Evolutionary conservation across 2,329 filamentous ascomycete species (phyloP), one percentile per base, ranked within the genome.

Genomic region (Colletotrichum sp.): DNA sequence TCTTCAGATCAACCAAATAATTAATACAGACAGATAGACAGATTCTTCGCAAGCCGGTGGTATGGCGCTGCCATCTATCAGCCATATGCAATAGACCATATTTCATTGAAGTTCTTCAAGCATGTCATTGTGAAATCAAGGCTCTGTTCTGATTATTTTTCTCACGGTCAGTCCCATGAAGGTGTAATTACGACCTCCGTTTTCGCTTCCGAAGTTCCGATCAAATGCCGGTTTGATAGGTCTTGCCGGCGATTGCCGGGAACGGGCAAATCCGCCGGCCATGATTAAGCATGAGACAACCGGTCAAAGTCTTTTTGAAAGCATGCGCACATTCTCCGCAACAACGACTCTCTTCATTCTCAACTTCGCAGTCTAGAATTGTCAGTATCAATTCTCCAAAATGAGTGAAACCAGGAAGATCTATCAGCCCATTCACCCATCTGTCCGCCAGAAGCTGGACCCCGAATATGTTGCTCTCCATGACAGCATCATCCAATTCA

Each of bases 391-490:
- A 8, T 13, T 30, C 12, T 1, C 2, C 28, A 60, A 32, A 21
- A 72, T 72, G 70, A 3, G 24, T 15, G 34, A 62, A 24, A 12
- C 21, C 64, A 52, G 30, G 49, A 75, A 78, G 36, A 78, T 80
- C 36, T 80, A 79, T 78, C 84, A 85, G 55, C 84, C 84, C 32
- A 79, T 86, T 66, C 82, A 85, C 75, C 80, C 82, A 12, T 75
- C 77, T 21, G 79, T 86, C 34, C 82, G 82, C 18, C 71, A 77
- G 4, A 70, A 65, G 8, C 81, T 87, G 2, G 85, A 87, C 78
- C 83, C 84, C 13, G 81, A 86, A 72, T 86, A 86, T 55, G 82
- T 85, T 36, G 79, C 80, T 36, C 83, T 85, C 64, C 85, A 86
- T 75, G 84, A 86, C 34, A 71, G 81, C 34, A 77, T 84, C 76